A percentile compares a stretch with the other conserved stretches of the same genome.
Conservation (phyloP, 192 early-diverging fungal genomes). For the Coemansia sp. region DNA sequence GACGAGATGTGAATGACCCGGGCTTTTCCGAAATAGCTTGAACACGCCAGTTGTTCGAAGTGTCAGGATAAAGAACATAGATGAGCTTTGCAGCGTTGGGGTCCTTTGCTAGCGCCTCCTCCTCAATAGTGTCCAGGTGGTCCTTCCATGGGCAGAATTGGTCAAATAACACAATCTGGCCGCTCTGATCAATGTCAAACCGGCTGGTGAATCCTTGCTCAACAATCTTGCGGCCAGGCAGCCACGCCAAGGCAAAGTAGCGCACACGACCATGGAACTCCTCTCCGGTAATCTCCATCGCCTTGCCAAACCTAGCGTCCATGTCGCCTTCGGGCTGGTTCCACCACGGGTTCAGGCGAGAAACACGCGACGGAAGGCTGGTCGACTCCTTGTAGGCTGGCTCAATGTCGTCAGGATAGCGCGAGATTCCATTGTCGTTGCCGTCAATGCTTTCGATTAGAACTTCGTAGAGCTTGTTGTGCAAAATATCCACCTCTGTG, state of each 20-base stretch:
- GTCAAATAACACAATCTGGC: slow-evolving; percentile 81
- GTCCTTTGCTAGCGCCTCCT: slow-evolving; percentile 55
- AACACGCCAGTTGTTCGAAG: slow-evolving; percentile 69
- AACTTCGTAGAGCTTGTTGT: slow-evolving; percentile 81
- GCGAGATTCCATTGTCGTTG: slow-evolving; percentile 91
- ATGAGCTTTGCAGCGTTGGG: slow-evolving; percentile 56
- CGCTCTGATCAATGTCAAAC: slow-evolving; percentile 65
- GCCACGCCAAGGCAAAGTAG: slow-evolving; percentile 76
- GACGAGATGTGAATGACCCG: slow-evolving; percentile 69
- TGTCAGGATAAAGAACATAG: slow-evolving; percentile 80
- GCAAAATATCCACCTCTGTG: slow-evolving; percentile 65
- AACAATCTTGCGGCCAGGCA: slow-evolving; percentile 87
- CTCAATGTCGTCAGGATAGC: slow-evolving; percentile 77
- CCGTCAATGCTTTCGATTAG: slow-evolving; percentile 81
- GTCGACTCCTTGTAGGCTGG: slow-evolving; percentile 84
- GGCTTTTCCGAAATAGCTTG: slow-evolving; percentile 66
- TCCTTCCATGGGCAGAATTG: slow-evolving; percentile 93
- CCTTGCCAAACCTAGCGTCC: slow-evolving; percentile 67
- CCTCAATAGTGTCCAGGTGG: slow-evolving; percentile 73
- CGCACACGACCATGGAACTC: slow-evolving; percentile 71
- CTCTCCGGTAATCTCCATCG: slow-evolving; percentile 72
- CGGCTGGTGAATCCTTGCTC: slow-evolving; percentile 63
- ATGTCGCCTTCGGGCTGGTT: slow-evolving; percentile 80
- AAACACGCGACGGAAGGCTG: slow-evolving; percentile 76
- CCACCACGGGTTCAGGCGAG: slow-evolving; percentile 91